Conservation (phyloP, 2,329 filamentous ascomycete species). For the Tolypocladium pustulatum region DNA sequence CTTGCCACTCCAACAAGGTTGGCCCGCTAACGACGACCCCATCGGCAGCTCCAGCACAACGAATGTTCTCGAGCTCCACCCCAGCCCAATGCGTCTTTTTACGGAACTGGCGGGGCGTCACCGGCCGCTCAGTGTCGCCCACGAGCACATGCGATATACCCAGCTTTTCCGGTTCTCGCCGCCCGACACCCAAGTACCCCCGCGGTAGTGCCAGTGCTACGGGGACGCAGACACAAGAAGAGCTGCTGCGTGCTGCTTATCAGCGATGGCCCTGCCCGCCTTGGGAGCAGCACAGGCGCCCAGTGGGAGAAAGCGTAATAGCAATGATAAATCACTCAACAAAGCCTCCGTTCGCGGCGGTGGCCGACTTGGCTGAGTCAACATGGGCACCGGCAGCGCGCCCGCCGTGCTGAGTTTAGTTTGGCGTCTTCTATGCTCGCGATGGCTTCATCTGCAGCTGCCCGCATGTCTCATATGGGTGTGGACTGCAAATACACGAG, state of each 20-base stretch:
- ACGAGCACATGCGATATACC: background rate
- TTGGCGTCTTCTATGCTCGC: background rate
- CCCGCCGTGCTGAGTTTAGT: background rate
- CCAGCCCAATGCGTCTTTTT: constrained; percentile 16
- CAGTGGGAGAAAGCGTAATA: background rate
- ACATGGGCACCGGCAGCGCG: background rate
- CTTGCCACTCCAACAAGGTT: background rate
- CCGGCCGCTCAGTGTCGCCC: background rate
- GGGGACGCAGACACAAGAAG: background rate
- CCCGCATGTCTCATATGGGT: background rate
- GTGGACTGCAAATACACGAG: background rate
- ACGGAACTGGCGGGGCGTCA: constrained; percentile 11
- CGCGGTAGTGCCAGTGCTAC: constrained; percentile 1
- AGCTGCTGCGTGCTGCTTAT: background rate
- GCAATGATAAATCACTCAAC: constrained; percentile 6
- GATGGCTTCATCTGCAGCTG: background rate
- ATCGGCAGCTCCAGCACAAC: background rate
- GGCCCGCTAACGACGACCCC: background rate
- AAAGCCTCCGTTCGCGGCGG: constrained; percentile 2
- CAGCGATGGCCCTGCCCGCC: background rate
- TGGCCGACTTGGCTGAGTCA: background rate
- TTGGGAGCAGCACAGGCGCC: background rate
- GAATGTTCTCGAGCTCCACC: background rate
- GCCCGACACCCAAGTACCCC: constrained; percentile 1
- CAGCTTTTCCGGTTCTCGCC: constrained; percentile 1